Evolutionary conservation across 306 rosid species (phyloP).

Genomic region (Aeschynomene evenia): DNA sequence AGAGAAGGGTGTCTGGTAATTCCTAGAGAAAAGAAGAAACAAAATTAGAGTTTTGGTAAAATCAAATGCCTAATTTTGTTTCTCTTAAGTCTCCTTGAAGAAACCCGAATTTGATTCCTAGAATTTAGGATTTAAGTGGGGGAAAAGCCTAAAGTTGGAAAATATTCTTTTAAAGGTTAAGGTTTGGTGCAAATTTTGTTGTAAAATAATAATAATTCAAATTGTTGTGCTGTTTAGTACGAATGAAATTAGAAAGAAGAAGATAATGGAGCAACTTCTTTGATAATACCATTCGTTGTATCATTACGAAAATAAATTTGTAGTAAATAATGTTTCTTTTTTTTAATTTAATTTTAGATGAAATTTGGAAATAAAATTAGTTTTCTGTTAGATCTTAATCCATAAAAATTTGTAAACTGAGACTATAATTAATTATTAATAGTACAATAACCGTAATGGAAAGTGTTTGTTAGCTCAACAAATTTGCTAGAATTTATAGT

Average conservation of each 20-base stretch:
- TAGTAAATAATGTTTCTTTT: no score
- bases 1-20: neutral
- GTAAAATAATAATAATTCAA: neutral
- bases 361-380: neutral
- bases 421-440: no score
- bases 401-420: neutral
- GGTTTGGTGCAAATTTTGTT: slow-evolving; percentile 2
- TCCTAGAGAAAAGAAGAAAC: neutral
- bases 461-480: no score
- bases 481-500: no score
- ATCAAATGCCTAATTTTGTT: neutral
- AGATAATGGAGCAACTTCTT: no score
- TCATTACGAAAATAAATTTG: no score
- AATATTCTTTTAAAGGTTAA: neutral
- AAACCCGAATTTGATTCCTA: slow-evolving; percentile 45
- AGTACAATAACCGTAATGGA: no score
- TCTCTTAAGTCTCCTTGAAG: neutral
- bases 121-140: slow-evolving; percentile 43
- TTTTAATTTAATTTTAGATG: neutral
- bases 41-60: neutral
- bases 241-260: no score
- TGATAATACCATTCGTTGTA: no score
- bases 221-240: no score
- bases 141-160: slow-evolving; percentile 35
- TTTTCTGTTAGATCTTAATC: neutral